Evolutionary conservation across 2,329 filamentous ascomycete genomes (phyloP), one percentile per base, ranked within the genome.

Genomic region (Fusarium sterilihyphosum): DNA sequence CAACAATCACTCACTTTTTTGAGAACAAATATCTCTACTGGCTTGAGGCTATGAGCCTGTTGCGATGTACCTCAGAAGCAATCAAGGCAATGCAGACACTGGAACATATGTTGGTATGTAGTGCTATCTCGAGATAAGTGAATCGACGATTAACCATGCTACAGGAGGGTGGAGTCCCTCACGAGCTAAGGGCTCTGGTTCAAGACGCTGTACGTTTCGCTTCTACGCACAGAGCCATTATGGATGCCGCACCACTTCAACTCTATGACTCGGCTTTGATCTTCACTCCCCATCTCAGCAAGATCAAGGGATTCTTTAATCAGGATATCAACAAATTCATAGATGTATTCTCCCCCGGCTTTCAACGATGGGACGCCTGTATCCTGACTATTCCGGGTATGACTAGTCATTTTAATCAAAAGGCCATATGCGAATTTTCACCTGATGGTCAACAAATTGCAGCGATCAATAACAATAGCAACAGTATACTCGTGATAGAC

Each of bases 401-500:
- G 6, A 26, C 26, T 6, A 26, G 26, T 26, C 26, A 26, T 26
- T 5, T 6, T 6, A 26, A 26, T 26, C 26, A 6, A 26, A 5
- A 6, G 22, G 3, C 2, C n/a, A 18, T 13, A 4, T 18, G 4
- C 1, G n/a, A 46, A 5, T 47, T 49, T 12, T 49, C 46, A 0
- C 46, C 46, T 4, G 13, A 49, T 22, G 46, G 46, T 11, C 0
- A 6, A 0, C 13, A 16, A 1, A 2, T 29, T 16, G 46, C 26
- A 16, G 6, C 3, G 1, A 8, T 16, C 1, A 16, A 29, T 4
- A 11, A 4, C 13, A 3, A 2, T 4, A 0, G 1, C 0, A 17
- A 22, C 9, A 49, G 26, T 0, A 3, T 49, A 16, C 3, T 29
- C 9, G 3, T 49, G 3, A 49, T 29, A 6, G 20, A 29, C 0